Conservation (phyloP, 139 green algal species). For the Monoraphidium neglectum region DNA sequence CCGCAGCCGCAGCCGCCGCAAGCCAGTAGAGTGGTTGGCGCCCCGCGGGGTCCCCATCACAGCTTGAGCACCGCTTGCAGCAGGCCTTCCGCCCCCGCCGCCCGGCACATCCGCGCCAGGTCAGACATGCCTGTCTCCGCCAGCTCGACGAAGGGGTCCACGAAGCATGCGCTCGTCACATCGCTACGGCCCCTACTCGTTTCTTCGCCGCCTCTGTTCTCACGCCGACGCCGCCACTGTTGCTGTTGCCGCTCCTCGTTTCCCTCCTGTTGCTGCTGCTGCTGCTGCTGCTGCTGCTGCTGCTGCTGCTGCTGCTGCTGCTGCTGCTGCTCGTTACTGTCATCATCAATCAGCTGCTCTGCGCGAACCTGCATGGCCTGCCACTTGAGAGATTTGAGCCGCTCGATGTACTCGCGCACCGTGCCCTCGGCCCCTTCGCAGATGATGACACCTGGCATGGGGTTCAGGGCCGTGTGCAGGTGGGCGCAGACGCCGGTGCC, state of each 20-base stretch:
- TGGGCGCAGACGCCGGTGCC: no score
- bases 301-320: background rate
- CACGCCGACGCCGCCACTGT: background rate
- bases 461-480: no score
- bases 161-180: background rate
- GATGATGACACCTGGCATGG: conserved; percentile 36
- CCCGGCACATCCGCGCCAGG: conserved; percentile 49
- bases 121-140: conserved; percentile 63
- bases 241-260: background rate
- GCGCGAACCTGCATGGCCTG: conserved; percentile 59
- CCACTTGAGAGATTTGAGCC: conserved; percentile 48
- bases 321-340: background rate
- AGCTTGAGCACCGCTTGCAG: conserved; percentile 73
- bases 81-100: conserved; percentile 59
- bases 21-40: no score
- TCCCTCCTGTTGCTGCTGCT: background rate
- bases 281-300: background rate
- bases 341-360: conserved; percentile 38
- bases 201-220: background rate
- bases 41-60: no score
- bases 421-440: conserved; percentile 32
- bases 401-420: conserved; percentile 48
- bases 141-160: conserved; percentile 50
- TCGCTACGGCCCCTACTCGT: background rate
- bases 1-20: no score